Evolutionary conservation across 306 rosid genomes (phyloP), one percentile per base, ranked within the genome.

Genomic region (Cucumis melo): DNA sequence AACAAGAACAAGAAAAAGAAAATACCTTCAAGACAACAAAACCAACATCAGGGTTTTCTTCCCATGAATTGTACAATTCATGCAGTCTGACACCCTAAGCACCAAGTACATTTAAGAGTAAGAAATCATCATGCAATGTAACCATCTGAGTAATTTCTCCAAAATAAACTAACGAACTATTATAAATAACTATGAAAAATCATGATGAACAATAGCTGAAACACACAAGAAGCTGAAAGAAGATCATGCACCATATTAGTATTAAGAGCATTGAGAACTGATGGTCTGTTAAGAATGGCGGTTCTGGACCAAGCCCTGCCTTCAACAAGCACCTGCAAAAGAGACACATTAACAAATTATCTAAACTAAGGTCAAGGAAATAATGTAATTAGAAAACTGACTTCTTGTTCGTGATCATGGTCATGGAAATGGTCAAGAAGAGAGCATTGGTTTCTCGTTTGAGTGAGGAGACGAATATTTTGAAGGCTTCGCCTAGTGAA

Each of bases 11-110:
- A 27, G 29, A 27, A 27, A 27, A 34, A 27, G 32, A 23, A 59
- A 17, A 66, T 83, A 88, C 98, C 98, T 91, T 94, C 83, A 84
- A 13, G 79, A 75, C 85, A 58, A 91, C 86, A 82, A 94, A 94
- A 24, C 96, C 97, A 80, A 94, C 64, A 77, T 91, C 85, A 38
- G 91, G 90, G 70, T 90, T 71, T 66, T 88, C 90, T 84, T 94
- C 97, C 98, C 97, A 94, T 34, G 54, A 54, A 77, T 62, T 82
- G 78, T 90, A 94, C 78, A 89, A 78, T 77, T 87, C 79, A 77
- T 83, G 90, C 73, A 91, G 82, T 63, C 83, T 90, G 78, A 79
- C 82, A 3, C 74, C 91, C 98, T 93, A 80, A 73, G 73, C 80
- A 78, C 63, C 58, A 46, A 48, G 23, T 14, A 41, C 50, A 74